Conservation (phyloP, 371 early-diverging fungal species). For the Chytridiales sp. region DNA sequence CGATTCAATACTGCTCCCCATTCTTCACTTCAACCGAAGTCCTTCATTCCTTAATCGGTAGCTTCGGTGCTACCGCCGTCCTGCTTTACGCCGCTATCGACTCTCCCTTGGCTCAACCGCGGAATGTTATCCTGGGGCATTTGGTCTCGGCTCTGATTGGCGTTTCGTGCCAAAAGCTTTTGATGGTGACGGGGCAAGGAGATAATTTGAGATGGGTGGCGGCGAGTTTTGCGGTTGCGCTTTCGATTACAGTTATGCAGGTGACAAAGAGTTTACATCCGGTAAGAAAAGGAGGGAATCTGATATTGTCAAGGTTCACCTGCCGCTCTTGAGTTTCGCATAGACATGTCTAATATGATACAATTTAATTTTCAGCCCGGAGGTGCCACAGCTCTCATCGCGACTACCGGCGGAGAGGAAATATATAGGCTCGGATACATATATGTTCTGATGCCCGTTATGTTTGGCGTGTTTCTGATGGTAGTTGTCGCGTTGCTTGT, state of each 20-base stretch:
- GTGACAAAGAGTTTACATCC: slow-evolving; percentile 71
- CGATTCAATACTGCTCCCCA: no score
- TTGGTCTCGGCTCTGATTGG: slow-evolving; percentile 62
- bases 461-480: slow-evolving; percentile 53
- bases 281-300: no score
- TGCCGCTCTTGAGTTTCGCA: no score
- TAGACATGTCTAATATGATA: no score
- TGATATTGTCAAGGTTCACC: no score
- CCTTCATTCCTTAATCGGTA: slow-evolving; percentile 10
- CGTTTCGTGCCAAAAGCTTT: slow-evolving; percentile 63
- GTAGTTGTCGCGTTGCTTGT: slow-evolving; percentile 58
- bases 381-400: slow-evolving; percentile 70
- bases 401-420: slow-evolving; percentile 46
- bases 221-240: slow-evolving; percentile 63
- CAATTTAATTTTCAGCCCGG: no score
- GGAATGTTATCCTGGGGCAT: slow-evolving; percentile 65
- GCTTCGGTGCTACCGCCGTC: slow-evolving; percentile 58
- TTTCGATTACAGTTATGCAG: slow-evolving; percentile 66
- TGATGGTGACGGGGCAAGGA: slow-evolving; percentile 33
- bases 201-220: slow-evolving; percentile 60
- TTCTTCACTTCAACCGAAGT: no score
- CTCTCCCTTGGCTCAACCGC: slow-evolving; percentile 72
- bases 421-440: slow-evolving; percentile 57
- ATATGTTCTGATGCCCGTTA: slow-evolving; percentile 61
- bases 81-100: slow-evolving; percentile 70